phyloP scores from a whole-genome alignment of 2,329 filamentous ascomycete species.

The Trichoderma koningii region DNA sequence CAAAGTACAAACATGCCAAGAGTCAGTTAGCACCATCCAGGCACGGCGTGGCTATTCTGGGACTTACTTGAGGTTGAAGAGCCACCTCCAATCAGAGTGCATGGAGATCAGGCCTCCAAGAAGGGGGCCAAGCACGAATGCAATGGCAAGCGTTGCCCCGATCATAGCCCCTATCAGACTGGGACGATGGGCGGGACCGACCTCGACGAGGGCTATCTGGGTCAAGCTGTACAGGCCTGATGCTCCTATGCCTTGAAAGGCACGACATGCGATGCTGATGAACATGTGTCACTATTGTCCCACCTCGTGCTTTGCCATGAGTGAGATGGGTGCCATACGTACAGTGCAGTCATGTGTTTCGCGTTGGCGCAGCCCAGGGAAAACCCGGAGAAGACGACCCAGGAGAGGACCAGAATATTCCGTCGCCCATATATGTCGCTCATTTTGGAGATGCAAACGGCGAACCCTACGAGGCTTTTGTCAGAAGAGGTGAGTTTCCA shows the following conservation, averaged over 20 bases:
- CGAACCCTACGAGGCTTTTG: slow-evolving; percentile 47
- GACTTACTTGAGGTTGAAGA: slow-evolving; percentile 63
- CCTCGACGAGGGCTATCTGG: slow-evolving; percentile 59
- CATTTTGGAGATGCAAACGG: slow-evolving; percentile 59
- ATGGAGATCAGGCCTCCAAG: slow-evolving; percentile 59
- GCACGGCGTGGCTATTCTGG: too few species aligned
- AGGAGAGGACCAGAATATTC: slow-evolving; percentile 52
- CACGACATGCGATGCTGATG: slow-evolving; percentile 57
- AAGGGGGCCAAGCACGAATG: slow-evolving; percentile 61
- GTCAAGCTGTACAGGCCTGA: slow-evolving; percentile 63
- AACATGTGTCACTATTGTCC: slow-evolving; percentile 7
- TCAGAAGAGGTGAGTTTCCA: slow-evolving; percentile 24
- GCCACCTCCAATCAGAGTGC: slow-evolving; percentile 58
- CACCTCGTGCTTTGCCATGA: not conserved
- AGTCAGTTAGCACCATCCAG: slow-evolving; percentile 28
- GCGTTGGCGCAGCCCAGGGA: slow-evolving; percentile 57
- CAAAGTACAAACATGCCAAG: slow-evolving; percentile 4
- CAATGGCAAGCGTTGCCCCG: slow-evolving; percentile 57
- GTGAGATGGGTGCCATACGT: slow-evolving; percentile 32
- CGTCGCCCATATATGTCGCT: slow-evolving; percentile 62
- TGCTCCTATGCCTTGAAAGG: slow-evolving; percentile 62
- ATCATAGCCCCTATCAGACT: slow-evolving; percentile 58
- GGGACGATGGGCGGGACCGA: slow-evolving; percentile 55
- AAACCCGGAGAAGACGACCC: slow-evolving; percentile 57
- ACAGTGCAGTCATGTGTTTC: slow-evolving; percentile 55